Evolutionary conservation across 176 grass and related monocot genomes (phyloP).

Genomic region (Tillandsia fasciculata): DNA sequence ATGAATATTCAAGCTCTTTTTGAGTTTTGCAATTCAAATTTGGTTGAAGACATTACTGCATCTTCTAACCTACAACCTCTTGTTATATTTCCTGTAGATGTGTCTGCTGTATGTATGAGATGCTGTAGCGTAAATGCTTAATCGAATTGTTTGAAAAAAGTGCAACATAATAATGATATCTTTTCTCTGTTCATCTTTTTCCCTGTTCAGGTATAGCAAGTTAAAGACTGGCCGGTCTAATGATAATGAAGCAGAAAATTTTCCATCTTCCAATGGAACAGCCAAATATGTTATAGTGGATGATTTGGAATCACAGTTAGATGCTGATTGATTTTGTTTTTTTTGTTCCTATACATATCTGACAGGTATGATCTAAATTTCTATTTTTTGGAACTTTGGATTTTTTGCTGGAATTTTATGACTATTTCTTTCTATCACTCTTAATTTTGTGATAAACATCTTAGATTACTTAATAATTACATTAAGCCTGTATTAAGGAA

Average conservation of each 20-base stretch:
- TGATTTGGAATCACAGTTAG: slow-evolving; percentile 43
- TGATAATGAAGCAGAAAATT: slow-evolving; percentile 30
- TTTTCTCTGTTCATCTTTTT: slow-evolving; percentile 22
- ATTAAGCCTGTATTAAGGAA: too few species aligned
- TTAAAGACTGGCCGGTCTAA: slow-evolving; percentile 42
- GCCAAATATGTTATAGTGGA: slow-evolving; percentile 91
- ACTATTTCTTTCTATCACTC: not conserved
- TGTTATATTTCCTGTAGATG: too few species aligned
- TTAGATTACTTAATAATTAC: too few species aligned
- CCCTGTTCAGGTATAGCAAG: slow-evolving; percentile 57
- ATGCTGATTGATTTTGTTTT: slow-evolving; percentile 24
- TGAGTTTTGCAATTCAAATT: too few species aligned
- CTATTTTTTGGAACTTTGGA: not conserved
- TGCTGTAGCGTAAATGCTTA: not conserved
- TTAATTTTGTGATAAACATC: not conserved
- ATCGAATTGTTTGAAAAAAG: not conserved
- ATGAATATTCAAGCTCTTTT: too few species aligned
- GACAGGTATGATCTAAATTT: slow-evolving; percentile 13
- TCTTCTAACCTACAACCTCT: too few species aligned
- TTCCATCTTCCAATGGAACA: slow-evolving; percentile 26
- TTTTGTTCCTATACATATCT: slow-evolving; percentile 7
- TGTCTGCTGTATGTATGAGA: too few species aligned
- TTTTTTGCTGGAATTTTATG: not conserved
- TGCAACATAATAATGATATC: not conserved
- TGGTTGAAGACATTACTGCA: too few species aligned